phyloP scores from a whole-genome alignment of 2,329 filamentous ascomycete genomes.

The Gaeumannomyces tritici region DNA sequence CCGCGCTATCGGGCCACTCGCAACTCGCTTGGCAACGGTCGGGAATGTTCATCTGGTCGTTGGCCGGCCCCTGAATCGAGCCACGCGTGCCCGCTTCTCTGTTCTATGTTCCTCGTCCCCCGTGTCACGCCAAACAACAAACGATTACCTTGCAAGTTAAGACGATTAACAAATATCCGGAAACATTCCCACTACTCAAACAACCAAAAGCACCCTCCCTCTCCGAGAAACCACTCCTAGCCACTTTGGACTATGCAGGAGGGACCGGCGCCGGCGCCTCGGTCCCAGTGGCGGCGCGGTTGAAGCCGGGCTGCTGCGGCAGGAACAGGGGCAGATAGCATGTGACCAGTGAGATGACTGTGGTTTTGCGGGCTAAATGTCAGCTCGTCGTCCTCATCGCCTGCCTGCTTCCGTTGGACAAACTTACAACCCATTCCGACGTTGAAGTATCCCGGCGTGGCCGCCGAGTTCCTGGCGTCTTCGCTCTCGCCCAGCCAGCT shows the following conservation, averaged over 20 bases:
- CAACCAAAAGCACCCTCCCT: not conserved
- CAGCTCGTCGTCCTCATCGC: not conserved
- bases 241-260: conserved; percentile 5
- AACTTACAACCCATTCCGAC: conserved; percentile 26
- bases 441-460: conserved; percentile 47
- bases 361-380: not conserved
- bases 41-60: not conserved
- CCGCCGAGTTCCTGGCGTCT: conserved; percentile 51
- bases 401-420: not conserved
- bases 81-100: not conserved
- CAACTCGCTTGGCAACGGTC: too few species aligned
- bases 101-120: not conserved
- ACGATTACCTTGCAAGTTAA: not conserved
- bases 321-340: conserved; percentile 27
- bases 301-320: conserved; percentile 15
- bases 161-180: not conserved
- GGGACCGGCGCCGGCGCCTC: conserved; percentile 18
- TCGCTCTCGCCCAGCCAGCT: conserved; percentile 69
- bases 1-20: too few species aligned
- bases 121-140: not conserved
- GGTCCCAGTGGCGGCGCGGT: conserved; percentile 15
- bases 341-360: conserved; percentile 25
- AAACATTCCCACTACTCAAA: not conserved
- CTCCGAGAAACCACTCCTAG: too few species aligned
- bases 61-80: not conserved